Percentiles rank a stretch among this genome's conserved stretches.
These are phyloP conservation scores for Byssothecium circinans DNA, from an alignment of 2,329 filamentous ascomycete species.

Conservation along the genomic window DNA sequence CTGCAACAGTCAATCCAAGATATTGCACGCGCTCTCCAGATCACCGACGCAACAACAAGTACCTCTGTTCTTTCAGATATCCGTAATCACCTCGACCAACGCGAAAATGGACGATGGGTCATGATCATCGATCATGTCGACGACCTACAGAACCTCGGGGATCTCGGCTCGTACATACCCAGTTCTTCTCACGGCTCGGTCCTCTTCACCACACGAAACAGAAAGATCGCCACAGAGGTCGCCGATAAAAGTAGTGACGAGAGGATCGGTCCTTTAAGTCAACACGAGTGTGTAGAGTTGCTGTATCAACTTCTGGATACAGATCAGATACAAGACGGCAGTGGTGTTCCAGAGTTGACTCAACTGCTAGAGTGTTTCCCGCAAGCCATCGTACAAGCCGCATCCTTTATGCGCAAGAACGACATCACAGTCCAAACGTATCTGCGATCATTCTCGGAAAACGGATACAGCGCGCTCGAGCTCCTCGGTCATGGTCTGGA, in stretches of 20 bases:
- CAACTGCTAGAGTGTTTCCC: slow-evolving; percentile 9
- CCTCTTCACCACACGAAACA: slow-evolving; percentile 10
- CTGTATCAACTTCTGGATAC: slow-evolving; percentile 4
- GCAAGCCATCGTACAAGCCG: slow-evolving; percentile 10
- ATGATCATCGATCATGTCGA: slow-evolving; percentile 8
- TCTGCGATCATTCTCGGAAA: slow-evolving; percentile 8
- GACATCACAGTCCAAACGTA: slow-evolving; percentile 10
- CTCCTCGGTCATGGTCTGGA: slow-evolving; percentile 6
- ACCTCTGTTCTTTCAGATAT: slow-evolving; percentile 7
- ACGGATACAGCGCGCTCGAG: slow-evolving; percentile 8
- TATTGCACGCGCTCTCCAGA: slow-evolving; percentile 5
- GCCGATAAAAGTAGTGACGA: slow-evolving; percentile 3
- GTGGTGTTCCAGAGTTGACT: slow-evolving; percentile 4
- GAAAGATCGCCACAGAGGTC: slow-evolving; percentile 7
- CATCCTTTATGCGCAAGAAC: slow-evolving; percentile 9
- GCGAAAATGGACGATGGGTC: slow-evolving; percentile 5
- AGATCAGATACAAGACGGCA: slow-evolving; percentile 4
- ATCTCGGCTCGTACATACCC: slow-evolving; percentile 6
- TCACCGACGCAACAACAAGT: background rate
- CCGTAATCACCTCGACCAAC: slow-evolving; percentile 1
- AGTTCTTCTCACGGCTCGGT: slow-evolving; percentile 10
- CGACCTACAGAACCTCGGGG: slow-evolving; percentile 7
- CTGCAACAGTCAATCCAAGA: slow-evolving; percentile 8
- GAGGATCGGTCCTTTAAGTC: slow-evolving; percentile 4
- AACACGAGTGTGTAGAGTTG: slow-evolving; percentile 9